Base-by-base conservation (phyloP, 2,329 filamentous ascomycete species). In the Aspergillus ruber region DNA sequence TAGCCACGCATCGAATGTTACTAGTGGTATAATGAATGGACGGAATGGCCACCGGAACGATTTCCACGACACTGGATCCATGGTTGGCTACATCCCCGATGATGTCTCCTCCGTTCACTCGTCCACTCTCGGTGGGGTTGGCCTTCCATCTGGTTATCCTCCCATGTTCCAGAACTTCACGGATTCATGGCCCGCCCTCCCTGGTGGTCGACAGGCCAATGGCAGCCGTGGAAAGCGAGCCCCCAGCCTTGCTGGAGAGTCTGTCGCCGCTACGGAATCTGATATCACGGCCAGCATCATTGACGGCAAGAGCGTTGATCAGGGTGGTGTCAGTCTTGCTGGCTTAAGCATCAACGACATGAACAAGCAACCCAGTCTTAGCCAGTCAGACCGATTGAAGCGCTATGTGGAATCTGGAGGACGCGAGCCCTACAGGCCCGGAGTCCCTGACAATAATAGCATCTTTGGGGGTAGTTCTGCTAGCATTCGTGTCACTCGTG, bases 21-120 rank as follows among this genome's bases (percentile, higher is more conserved):
- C 77, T 15, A 76, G 74, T 47, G 73, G 73, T 21, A 69, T 73
- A 62, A 68, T 69, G 55, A 79, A 77, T 49, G 77, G 74, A 49
- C 73, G 76, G 52, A 76, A 76, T 47, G 67, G 71, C 21, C 65
- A 66, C 38, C 73, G 73, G 29, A 71, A 72, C 29, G 75, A 83
- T 47, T 82, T 78, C 56, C 78, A 78, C 42, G 91, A 96, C 61
- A 83, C 86, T 15, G 87, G 88, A 39, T 97, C 91, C 3, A 87
- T 96, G 64, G 79, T 96, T 59, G 93, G 91, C 13, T 97, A 95
- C 66, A 95, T 98, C 51, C 89, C 91, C 2, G 93, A 98, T 61
- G 93, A 98, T 67, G 90, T 95, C 36, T 97, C 91, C 7, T 96
- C 90, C 2, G 86, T 98, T 41, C 91, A 97, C 68, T 90, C 90